Percentiles rank a stretch among this genome's conserved stretches.
phyloP scores from a whole-genome alignment of 2,329 filamentous ascomycete genomes.

The Sclerotiophoma versabilis region DNA sequence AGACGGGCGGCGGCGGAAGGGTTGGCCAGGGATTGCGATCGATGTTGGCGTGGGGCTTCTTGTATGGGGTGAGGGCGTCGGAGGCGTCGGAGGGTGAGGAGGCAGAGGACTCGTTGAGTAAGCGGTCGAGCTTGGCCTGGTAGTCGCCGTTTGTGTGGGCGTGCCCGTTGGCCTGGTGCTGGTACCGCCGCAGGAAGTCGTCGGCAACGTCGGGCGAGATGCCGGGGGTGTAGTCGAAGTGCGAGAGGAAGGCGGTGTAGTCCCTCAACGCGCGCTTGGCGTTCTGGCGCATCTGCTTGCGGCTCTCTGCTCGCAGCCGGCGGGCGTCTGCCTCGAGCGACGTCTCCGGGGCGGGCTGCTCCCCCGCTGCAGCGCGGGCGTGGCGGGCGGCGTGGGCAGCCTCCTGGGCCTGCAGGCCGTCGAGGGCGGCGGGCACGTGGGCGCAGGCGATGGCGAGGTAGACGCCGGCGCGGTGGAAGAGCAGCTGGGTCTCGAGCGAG shows the following conservation, averaged over 20 bases:
- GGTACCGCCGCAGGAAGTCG: conserved; percentile 54
- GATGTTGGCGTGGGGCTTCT: conserved; percentile 33
- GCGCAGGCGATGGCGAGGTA: conserved; percentile 76
- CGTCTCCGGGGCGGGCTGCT: conserved; percentile 45
- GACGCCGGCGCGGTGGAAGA: conserved; percentile 77
- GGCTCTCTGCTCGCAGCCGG: conserved; percentile 62
- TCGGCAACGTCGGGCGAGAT: conserved; percentile 67
- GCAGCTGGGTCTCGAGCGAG: conserved; percentile 75
- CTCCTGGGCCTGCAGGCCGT: conserved; percentile 53
- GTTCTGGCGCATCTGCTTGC: conserved; percentile 74
- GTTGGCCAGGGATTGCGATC: conserved; percentile 53
- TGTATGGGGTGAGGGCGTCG: conserved; percentile 56
- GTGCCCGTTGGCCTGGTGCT: conserved; percentile 7
- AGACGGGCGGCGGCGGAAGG: conserved; percentile 59
- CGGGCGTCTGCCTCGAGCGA: conserved; percentile 58
- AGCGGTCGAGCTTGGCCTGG: conserved; percentile 28
- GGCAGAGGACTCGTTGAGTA: conserved; percentile 35
- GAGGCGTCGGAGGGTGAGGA: conserved; percentile 36
- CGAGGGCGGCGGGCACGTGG: conserved; percentile 65
- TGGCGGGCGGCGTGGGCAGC: conserved; percentile 40
- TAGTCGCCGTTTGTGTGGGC: not conserved
- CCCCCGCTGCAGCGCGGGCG: conserved; percentile 33
- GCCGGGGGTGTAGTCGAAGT: conserved; percentile 81
- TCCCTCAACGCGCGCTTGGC: conserved; percentile 80
- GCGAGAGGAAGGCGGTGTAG: conserved; percentile 73